A percentile compares a stretch with the other conserved stretches of the same genome.
Conservation (phyloP, 1,284 basidiomycete genomes). For the Anthracocystis walkeri region DNA sequence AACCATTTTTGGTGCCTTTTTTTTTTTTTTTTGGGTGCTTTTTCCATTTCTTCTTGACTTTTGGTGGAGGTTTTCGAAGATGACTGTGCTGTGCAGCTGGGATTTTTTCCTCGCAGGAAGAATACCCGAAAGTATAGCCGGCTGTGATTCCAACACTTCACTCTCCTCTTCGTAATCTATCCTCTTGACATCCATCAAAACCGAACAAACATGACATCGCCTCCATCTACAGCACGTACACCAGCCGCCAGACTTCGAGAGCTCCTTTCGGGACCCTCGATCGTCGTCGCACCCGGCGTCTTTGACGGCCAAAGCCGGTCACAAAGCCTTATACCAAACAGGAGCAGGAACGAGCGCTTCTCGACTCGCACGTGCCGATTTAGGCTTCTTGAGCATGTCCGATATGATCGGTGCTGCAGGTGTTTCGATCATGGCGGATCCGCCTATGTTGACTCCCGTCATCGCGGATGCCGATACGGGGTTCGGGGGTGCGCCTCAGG, state of each 20-base stretch:
- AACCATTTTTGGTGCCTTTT: neutral
- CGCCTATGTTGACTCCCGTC: conserved; percentile 64
- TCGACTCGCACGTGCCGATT: conserved; percentile 80
- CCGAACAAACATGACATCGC: neutral
- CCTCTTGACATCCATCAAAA: neutral
- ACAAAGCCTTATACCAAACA: conserved; percentile 78
- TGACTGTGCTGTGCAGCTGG: neutral
- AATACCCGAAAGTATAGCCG: conserved; percentile 9
- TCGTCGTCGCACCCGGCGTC: conserved; percentile 73
- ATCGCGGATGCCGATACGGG: conserved; percentile 86
- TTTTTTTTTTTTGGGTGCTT: neutral
- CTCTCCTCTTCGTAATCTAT: neutral
- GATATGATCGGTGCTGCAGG: conserved; percentile 70
- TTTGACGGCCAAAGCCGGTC: conserved; percentile 80
- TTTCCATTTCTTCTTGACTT: neutral
- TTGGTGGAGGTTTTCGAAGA: conserved; percentile 1
- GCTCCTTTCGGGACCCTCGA: conserved; percentile 14
- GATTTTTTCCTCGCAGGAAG: neutral
- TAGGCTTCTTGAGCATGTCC: conserved; percentile 83
- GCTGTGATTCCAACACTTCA: neutral
- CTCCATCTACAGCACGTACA: conserved; percentile 12
- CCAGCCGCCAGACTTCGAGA: conserved; percentile 34
- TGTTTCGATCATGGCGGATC: conserved; percentile 34
- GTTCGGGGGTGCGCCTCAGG: conserved; percentile 82
- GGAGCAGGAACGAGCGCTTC: conserved; percentile 83